Evolutionary conservation across 2,329 filamentous ascomycete species (phyloP).

Genomic region (Colletotrichum lindemuthianum): DNA sequence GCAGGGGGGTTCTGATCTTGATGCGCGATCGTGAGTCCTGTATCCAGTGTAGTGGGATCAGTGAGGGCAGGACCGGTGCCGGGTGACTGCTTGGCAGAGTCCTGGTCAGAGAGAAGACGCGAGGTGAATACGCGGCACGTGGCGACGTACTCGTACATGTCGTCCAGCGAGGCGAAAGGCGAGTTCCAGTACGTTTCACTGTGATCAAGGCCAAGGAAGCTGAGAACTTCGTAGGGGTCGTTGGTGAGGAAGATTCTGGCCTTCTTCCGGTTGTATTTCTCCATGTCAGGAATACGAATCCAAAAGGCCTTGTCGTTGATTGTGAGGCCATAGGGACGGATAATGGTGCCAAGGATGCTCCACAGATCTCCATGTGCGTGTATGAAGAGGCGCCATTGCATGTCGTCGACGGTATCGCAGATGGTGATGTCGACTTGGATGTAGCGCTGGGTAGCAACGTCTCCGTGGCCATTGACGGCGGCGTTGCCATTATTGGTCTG

Average conservation of each 20-base stretch:
- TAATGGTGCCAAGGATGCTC: constrained; percentile 71
- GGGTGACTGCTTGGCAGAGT: constrained; percentile 10
- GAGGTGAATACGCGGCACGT: constrained; percentile 68
- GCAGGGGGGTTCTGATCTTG: no score
- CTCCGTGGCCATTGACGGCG: not conserved
- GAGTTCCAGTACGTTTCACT: constrained; percentile 56
- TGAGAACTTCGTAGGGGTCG: constrained; percentile 64
- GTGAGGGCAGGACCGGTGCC: constrained; percentile 36
- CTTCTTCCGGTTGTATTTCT: constrained; percentile 64
- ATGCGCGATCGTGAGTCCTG: no score
- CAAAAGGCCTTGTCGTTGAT: constrained; percentile 71
- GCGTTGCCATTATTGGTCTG: no score
- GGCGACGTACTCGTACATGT: constrained; percentile 71
- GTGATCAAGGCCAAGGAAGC: constrained; percentile 70
- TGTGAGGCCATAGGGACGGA: constrained; percentile 73
- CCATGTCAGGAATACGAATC: constrained; percentile 75
- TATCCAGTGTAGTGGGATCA: no score
- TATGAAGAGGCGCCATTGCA: constrained; percentile 74
- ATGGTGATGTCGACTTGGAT: constrained; percentile 78
- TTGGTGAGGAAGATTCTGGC: constrained; percentile 69
- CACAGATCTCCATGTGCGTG: constrained; percentile 78
- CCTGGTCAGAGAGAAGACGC: constrained; percentile 40
- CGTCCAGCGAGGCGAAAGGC: constrained; percentile 64
- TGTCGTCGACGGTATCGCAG: constrained; percentile 52
- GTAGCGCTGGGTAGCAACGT: constrained; percentile 41